Evolutionary conservation across 2,329 filamentous ascomycete genomes (phyloP), one percentile per base, ranked within the genome.

Genomic region (Fusarium austroafricanum): DNA sequence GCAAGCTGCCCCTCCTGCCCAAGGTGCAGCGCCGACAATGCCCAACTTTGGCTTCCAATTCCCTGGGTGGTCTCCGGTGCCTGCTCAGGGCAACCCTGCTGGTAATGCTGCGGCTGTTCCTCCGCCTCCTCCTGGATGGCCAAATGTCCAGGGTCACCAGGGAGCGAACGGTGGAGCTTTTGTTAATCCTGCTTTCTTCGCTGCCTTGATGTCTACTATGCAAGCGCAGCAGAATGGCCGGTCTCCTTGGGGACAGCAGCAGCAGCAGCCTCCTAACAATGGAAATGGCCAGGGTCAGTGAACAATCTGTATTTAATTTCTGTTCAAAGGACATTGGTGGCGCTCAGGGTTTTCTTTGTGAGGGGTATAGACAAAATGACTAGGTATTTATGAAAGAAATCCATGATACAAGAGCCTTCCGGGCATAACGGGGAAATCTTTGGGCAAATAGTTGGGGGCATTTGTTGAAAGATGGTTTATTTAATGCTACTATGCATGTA

Each of bases 111-210:
- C 76, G 1, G 76, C 78, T 11, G 78, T 78, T 5, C 82, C 82
- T 5, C 82, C 81, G 3, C 81, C 82, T 20, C 81, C 82, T 43
- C 77, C 79, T 17, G 78, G 77, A 3, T 79, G 75, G 39, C 74
- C 76, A 9, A 49, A 49, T 58, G 71, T 67, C 26, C 76, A 67
- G 74, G 79, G 61, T 43, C 79, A 79, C 35, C 68, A 65, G n/a
- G 60, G 42, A 39, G 73, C 80, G 17, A 35, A 75, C 76, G 44
- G 79, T 46, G 83, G 64, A 10, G 79, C 83, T 11, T 86, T 86
- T 68, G 82, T 88, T 61, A 89, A 88, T 67, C 87, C 87, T 5
- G 82, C 84, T 2, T 85, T 90, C 73, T 81, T 89, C 59, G 82
- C 84, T 39, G 83, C 81, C 6, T 64, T 84, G 35, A 81, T 84